phyloP scores from a whole-genome alignment of 495 filamentous ascomycete genomes.

The Penicillium coffeae region DNA sequence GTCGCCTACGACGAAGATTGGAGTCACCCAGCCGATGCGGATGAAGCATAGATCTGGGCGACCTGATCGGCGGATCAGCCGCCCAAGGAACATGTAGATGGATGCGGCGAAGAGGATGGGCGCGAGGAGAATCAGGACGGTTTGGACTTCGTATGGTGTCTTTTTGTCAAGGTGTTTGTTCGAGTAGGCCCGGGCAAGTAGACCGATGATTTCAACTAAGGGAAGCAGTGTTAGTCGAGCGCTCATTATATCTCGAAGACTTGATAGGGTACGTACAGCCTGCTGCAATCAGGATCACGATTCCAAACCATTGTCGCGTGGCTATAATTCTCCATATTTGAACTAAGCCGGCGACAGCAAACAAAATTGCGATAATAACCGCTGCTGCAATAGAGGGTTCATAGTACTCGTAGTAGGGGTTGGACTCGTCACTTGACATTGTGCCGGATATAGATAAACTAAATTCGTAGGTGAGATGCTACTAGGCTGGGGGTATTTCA shows the following conservation, averaged over 20 bases:
- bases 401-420: conserved; percentile 5
- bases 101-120: conserved; percentile 50
- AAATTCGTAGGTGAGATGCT: no score
- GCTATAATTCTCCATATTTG: conserved; percentile 5
- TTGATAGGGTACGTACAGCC: conserved; percentile 3
- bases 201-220: conserved; percentile 7
- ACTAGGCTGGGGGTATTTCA: no score
- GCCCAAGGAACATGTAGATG: conserved; percentile 61
- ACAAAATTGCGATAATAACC: conserved; percentile 3
- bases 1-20: conserved; percentile 59
- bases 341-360: background rate
- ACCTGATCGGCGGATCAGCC: conserved; percentile 54
- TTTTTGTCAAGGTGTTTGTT: background rate
- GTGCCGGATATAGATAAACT: no score
- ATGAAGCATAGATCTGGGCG: conserved; percentile 9
- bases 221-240: background rate
- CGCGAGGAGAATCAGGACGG: conserved; percentile 7
- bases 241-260: no score
- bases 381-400: background rate
- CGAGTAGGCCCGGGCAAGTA: background rate
- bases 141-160: conserved; percentile 5
- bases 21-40: conserved; percentile 47
- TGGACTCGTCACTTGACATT: no score
- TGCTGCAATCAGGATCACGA: conserved; percentile 4
- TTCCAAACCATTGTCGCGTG: conserved; percentile 8